Evolutionary conservation across 1,284 basidiomycete species (phyloP), one percentile per base, ranked within the genome.

Genomic region (Meripilus lineatus): DNA sequence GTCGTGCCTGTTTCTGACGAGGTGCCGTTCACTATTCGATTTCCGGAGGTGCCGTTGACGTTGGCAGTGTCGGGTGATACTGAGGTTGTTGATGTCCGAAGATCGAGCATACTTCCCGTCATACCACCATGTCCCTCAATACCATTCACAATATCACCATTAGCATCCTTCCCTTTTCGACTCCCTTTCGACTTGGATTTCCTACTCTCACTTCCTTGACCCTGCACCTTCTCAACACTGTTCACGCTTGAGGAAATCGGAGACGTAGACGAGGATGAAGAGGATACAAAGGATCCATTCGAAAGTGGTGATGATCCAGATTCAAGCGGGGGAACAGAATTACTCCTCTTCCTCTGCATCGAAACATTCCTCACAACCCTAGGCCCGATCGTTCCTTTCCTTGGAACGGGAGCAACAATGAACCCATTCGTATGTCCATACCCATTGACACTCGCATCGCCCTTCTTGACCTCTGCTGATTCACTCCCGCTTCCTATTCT

Each of bases 321-420:
- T 4, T 14, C 32, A 33, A n/a, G n/a, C n/a, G n/a, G n/a, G 5
- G 59, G 50, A 42, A 57, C 47, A 14, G 58, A 60, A 49, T 54
- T 62, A 47, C 65, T 67, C 50, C 65, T 65, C 50, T 59, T 62
- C 50, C 71, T 62, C 46, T 68, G 68, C 20, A 77, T 67, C 8
- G 67, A 75, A 14, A 81, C 80, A 46, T 71, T 81, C 52, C 76
- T 67, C 46, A 83, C 72, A 36, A 83, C 65, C 47, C 80, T 66
- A 20, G 69, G 61, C 33, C 74, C 70, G 36, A 68, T 65, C n/a
- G n/a, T n/a, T n/a, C n/a, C n/a, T n/a, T n/a, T n/a, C n/a, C n/a
- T n/a, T n/a, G n/a, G n/a, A n/a, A n/a, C n/a, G n/a, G n/a, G 37
- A 66, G 50, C 46, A 30, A 46, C 35, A 36, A 41, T 17, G 44